Evolutionary conservation across 2,329 filamentous ascomycete genomes (phyloP).

Genomic region (Ceratocystis huliohia): DNA sequence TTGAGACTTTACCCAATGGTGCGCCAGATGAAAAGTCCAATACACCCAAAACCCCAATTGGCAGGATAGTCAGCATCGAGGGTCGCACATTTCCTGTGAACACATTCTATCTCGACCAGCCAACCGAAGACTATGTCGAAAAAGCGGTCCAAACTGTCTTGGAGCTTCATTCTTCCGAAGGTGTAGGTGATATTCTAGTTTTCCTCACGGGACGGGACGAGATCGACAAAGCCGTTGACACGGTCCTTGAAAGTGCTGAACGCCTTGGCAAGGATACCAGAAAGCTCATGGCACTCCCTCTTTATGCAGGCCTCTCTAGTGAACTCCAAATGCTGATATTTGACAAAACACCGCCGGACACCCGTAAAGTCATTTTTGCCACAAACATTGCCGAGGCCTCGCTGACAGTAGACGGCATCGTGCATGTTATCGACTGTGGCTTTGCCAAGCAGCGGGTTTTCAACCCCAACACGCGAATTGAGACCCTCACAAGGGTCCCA

Average conservation of each 20-base stretch:
- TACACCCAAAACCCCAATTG: neutral
- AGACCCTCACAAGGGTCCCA: slow-evolving; percentile 67
- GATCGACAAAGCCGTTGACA: slow-evolving; percentile 47
- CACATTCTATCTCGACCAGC: slow-evolving; percentile 62
- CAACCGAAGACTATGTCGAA: slow-evolving; percentile 78
- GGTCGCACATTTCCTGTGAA: slow-evolving; percentile 84
- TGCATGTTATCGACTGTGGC: slow-evolving; percentile 80
- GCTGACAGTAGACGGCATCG: slow-evolving; percentile 83
- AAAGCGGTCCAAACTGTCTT: slow-evolving; percentile 71
- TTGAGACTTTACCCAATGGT: slow-evolving; percentile 31
- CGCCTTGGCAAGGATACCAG: slow-evolving; percentile 33
- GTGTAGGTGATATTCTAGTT: slow-evolving; percentile 73
- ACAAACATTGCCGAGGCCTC: slow-evolving; percentile 97
- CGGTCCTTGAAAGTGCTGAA: slow-evolving; percentile 20
- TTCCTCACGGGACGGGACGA: slow-evolving; percentile 90
- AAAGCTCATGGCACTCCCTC: slow-evolving; percentile 50
- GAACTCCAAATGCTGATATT: slow-evolving; percentile 96
- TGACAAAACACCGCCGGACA: slow-evolving; percentile 66
- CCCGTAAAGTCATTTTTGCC: slow-evolving; percentile 79
- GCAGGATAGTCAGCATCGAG: slow-evolving; percentile 45
- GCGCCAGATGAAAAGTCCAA: neutral
- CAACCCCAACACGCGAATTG: slow-evolving; percentile 73
- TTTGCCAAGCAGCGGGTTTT: slow-evolving; percentile 85
- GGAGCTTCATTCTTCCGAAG: slow-evolving; percentile 72
- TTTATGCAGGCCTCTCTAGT: slow-evolving; percentile 79